Evolutionary conservation across 192 early-diverging fungal species (phyloP).

Genomic region (Coemansia sp.): DNA sequence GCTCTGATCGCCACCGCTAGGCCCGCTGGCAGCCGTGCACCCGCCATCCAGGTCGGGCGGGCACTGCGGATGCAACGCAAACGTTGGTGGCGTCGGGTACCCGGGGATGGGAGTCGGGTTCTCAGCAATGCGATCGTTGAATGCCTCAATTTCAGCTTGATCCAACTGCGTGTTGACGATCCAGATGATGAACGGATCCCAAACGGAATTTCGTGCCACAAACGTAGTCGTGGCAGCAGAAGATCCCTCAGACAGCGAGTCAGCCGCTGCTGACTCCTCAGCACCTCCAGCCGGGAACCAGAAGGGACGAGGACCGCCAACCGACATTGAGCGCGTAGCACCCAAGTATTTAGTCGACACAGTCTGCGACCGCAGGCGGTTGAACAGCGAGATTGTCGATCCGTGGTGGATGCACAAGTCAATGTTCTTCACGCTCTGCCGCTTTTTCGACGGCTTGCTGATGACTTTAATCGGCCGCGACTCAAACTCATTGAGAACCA

Average conservation of each 20-base stretch:
- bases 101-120: constrained; percentile 56
- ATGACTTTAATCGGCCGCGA: constrained; percentile 86
- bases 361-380: constrained; percentile 87
- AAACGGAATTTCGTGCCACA: constrained; percentile 73
- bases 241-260: neutral
- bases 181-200: constrained; percentile 90
- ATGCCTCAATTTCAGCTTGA: constrained; percentile 60
- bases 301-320: constrained; percentile 54
- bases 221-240: constrained; percentile 60
- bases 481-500: constrained; percentile 67
- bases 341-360: constrained; percentile 86
- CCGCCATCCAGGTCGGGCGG: constrained; percentile 40
- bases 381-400: constrained; percentile 83
- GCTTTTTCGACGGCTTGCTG: constrained; percentile 90
- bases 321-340: constrained; percentile 51
- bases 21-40: constrained; percentile 3
- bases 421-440: constrained; percentile 82
- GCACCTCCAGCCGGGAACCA: constrained; percentile 48
- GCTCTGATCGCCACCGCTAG: constrained; percentile 14
- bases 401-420: constrained; percentile 87
- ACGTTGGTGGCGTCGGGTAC: constrained; percentile 76
- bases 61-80: constrained; percentile 67
- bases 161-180: constrained; percentile 67
- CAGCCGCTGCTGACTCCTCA: constrained; percentile 2
- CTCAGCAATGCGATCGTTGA: constrained; percentile 41